Base-by-base conservation (phyloP, 2,329 filamentous ascomycete genomes). In the Stachybotrys elegans region DNA sequence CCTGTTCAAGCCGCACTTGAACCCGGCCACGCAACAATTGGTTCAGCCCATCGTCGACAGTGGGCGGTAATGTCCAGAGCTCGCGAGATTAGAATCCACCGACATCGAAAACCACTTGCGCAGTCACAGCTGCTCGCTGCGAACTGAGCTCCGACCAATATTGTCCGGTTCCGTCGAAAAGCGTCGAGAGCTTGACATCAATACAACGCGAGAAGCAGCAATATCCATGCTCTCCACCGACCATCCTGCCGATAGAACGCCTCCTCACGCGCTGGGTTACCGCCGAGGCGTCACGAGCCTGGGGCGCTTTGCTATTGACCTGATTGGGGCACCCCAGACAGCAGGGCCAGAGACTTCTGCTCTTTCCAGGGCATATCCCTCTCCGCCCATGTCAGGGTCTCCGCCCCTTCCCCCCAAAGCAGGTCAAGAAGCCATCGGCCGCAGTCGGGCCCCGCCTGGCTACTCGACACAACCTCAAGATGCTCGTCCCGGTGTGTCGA, bases 331-430 rank as follows among this genome's bases (percentile, higher is more conserved):
- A 67, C 71, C 69, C 71, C 70, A 64, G 73, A 76, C 73, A 68
- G 68, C 59, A 57, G 56, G 57, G 52, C 51, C 51, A 70, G 71
- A 75, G 68, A 67, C 71, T 69, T 73, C 70, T 72, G 71, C 72
- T 69, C 73, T 71, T 58, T 70, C 70, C 60, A 71, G 71, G 72
- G 78, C 76, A 62, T 85, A 85, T 69, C 81, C 81, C 63, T 85
- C 82, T 74, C 81, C 82, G 70, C 82, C 82, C 75, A 85, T 85
- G 82, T 84, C 82, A 73, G 80, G 79, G 62, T 83, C 81, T 71
- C 79, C 81, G 58, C 74, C 74, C 56, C 69, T 75, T 57, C 76
- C 79, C 65, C 70, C 73, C 62, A 81, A 77, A 70, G 63, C 68
- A 70, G 72, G 72, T 62, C 74, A 70, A 65, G 76, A 81, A 66